Evolutionary conservation across 1,139 yeast genomes (phyloP).

Genomic region (Blastobotrys elegans): DNA sequence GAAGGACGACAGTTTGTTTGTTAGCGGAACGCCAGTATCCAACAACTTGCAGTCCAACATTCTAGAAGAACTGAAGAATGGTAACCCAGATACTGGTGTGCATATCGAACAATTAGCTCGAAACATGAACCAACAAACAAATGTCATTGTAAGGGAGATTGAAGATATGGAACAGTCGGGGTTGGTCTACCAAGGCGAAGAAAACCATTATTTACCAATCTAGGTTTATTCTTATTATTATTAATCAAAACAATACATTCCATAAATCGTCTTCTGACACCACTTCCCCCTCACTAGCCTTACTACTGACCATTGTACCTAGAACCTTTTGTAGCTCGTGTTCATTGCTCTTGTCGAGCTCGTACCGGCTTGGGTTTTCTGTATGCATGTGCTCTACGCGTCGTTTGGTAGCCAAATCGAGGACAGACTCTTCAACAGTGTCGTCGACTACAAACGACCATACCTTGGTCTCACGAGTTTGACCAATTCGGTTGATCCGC

Average conservation of each 20-base stretch:
- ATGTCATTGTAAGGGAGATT: conserved; percentile 13
- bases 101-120: conserved; percentile 20
- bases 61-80: conserved; percentile 3
- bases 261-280: conserved; percentile 22
- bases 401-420: conserved; percentile 35
- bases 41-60: conserved; percentile 12
- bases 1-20: conserved; percentile 20
- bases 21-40: conserved; percentile 13
- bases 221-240: not conserved
- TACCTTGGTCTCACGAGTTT: conserved; percentile 68
- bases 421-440: conserved; percentile 86
- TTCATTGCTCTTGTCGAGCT: conserved; percentile 7
- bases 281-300: conserved; percentile 29
- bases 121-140: conserved; percentile 14
- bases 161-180: conserved; percentile 20
- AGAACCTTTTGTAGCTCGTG: conserved; percentile 11
- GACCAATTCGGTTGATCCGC: conserved; percentile 90
- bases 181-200: conserved; percentile 20
- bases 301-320: conserved; percentile 28
- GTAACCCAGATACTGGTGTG: conserved; percentile 15
- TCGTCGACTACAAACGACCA: conserved; percentile 86
- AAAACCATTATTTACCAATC: conserved; percentile 13
- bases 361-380: conserved; percentile 1
- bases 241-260: conserved; percentile 18
- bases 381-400: conserved; percentile 19